Base-by-base conservation (phyloP, 768 basidiomycete genomes). In the Macrolepiota albuminosa region DNA sequence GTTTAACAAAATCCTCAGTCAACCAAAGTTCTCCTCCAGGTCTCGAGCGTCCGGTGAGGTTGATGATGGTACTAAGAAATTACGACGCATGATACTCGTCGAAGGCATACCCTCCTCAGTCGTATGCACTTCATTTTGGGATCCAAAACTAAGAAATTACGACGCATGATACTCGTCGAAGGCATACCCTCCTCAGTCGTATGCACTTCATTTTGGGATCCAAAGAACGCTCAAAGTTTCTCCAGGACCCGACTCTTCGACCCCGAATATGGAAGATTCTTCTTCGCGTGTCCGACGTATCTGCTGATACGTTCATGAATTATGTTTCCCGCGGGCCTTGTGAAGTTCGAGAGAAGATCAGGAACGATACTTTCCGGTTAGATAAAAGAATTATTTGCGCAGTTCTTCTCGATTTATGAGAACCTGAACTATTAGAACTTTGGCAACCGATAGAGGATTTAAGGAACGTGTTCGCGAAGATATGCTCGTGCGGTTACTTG, bases 381-480 rank as follows among this genome's bases (percentile, higher is more conserved):
- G 71, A 66, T 11, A 54, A 52, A 29, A 31, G 11, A 1, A 24
- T 29, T 40, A 29, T 33, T 26, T 33, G 21, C 33, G 1, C 39
- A 61, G 10, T 34, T 46, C 26, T 33, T 31, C 33, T 13, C 3
- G 4, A 29, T 54, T 64, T 40, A 64, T 33, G 45, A 4, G 37
- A 49, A 14, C 2, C 6, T 40, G 26, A 47, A 39, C 37, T 4
- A 6, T 36, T 40, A 91, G 92, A 59, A 99, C 97, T 16, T 75
- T 99, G 26, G 95, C 96, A 2, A 99, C 96, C 1, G 97, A 99
- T 72, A 86, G 88, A 66, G 93, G 91, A n/a, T 98, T 99, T 78
- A 97, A 96, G 73, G 93, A 95, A 68, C 88, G 92, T 58, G 97
- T 99, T 14, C 87, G 91, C 34, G 96, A 98, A 74, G 95, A 96